A percentile compares a stretch with the other conserved stretches of the same genome.
These are phyloP conservation scores for Aureobasidium leucospermi DNA, from an alignment of 2,329 filamentous ascomycete species.

Conservation along the genomic window DNA sequence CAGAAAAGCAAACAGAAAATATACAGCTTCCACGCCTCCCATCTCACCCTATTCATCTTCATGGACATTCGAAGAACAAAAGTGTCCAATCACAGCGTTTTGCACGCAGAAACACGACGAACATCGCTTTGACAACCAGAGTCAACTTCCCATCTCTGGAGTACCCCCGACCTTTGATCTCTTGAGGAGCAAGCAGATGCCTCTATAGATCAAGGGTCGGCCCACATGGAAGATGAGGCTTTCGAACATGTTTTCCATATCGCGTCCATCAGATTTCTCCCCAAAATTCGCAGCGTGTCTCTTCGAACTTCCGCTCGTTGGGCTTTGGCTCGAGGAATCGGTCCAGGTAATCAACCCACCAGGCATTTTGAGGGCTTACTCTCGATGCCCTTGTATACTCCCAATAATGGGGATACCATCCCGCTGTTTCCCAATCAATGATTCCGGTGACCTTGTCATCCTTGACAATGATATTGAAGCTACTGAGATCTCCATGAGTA, in stretches of 20 bases:
- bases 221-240: too few relatives aligned
- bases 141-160: neutral
- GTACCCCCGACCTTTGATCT: neutral
- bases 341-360: too few relatives aligned
- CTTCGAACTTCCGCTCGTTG: too few relatives aligned
- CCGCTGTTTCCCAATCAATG: constrained; percentile 40
- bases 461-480: constrained; percentile 37
- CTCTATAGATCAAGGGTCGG: neutral
- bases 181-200: neutral
- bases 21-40: too few relatives aligned
- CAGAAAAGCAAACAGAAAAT: too few relatives aligned
- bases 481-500: constrained; percentile 46
- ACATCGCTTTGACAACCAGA: neutral
- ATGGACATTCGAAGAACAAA: too few relatives aligned
- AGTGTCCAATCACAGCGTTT: neutral
- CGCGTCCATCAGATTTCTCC: too few relatives aligned
- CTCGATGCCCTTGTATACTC: constrained; percentile 36
- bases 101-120: neutral
- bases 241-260: too few relatives aligned
- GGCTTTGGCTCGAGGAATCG: too few relatives aligned
- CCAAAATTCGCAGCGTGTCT: too few relatives aligned
- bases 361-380: constrained; percentile 32
- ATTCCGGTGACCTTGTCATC: constrained; percentile 40
- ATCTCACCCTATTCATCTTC: too few relatives aligned
- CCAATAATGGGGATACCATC: constrained; percentile 45